phyloP scores from a whole-genome alignment of 2,329 filamentous ascomycete genomes.

The Colletotrichum viniferum region DNA sequence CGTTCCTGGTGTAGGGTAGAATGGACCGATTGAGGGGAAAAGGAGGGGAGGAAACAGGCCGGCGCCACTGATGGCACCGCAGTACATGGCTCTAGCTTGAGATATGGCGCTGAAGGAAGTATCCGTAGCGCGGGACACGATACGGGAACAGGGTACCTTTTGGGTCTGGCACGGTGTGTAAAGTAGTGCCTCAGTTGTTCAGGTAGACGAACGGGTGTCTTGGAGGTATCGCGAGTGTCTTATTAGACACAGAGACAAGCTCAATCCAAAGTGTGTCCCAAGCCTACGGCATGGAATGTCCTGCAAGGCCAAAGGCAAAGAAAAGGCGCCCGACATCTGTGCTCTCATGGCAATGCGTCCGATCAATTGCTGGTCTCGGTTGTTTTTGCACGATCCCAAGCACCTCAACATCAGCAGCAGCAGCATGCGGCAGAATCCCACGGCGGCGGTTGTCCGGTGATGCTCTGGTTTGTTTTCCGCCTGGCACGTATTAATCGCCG shows the following conservation, averaged over 20 bases:
- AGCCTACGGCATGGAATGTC: not conserved
- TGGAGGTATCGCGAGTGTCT: not conserved
- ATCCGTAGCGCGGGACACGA: not conserved
- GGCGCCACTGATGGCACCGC: not conserved
- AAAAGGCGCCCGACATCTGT: not conserved
- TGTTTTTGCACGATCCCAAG: not conserved
- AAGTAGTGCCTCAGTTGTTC: not conserved
- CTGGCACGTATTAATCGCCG: not conserved
- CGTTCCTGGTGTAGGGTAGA: not conserved
- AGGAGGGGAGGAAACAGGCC: not conserved
- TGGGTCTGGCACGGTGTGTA: not conserved
- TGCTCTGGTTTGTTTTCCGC: not conserved
- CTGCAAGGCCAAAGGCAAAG: constrained; percentile 4
- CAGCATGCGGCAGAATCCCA: not conserved
- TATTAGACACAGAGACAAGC: not conserved
- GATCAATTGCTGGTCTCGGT: not conserved
- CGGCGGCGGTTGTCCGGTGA: not conserved
- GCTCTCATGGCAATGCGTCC: constrained; percentile 12
- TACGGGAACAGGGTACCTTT: not conserved
- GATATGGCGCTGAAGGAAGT: not conserved
- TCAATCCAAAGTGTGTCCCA: not conserved
- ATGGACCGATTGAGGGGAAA: constrained; percentile 3
- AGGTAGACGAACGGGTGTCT: constrained; percentile 2
- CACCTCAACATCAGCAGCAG: not conserved
- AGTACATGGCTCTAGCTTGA: not conserved